These are phyloP conservation scores for Iris pallida DNA, from an alignment of 116 monocot species.

Conservation along the genomic window DNA sequence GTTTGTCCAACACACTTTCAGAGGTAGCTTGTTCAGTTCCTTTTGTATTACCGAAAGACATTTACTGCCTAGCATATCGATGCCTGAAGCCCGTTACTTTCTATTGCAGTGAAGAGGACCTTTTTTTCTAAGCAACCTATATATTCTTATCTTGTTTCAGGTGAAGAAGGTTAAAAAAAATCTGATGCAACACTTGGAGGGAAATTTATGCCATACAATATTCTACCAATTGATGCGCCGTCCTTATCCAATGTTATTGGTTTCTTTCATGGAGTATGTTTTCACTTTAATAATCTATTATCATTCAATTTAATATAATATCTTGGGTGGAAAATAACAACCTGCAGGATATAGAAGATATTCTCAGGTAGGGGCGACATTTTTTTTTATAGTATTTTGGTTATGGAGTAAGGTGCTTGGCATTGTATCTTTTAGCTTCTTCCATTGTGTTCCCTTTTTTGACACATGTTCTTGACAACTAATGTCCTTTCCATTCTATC, in stretches of 20 bases:
- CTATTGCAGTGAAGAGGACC: background rate
- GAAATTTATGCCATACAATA: slow-evolving; percentile 85
- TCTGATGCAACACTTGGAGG: slow-evolving; percentile 73
- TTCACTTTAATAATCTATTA: slow-evolving; percentile 4
- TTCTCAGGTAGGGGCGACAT: background rate
- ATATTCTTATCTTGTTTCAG: slow-evolving; percentile 30
- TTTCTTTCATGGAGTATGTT: slow-evolving; percentile 80
- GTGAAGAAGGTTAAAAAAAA: slow-evolving; percentile 67
- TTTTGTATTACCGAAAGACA: background rate
- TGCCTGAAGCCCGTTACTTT: background rate
- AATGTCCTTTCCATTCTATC: background rate
- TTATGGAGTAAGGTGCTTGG: too few species aligned
- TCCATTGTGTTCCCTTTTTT: background rate
- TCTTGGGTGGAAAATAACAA: background rate
- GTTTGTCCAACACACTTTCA: background rate
- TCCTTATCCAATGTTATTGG: slow-evolving; percentile 79
- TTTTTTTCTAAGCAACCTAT: background rate
- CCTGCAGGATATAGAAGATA: background rate
- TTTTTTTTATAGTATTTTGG: background rate
- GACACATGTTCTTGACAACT: background rate
- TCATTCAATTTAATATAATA: background rate
- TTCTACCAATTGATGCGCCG: slow-evolving; percentile 91
- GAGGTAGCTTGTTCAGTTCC: background rate
- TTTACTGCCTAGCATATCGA: background rate
- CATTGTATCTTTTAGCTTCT: too few species aligned